Evolutionary conservation across 148 eudicot genomes (phyloP), one percentile per base, ranked within the genome.

Genomic region (Diospyros lotus): DNA sequence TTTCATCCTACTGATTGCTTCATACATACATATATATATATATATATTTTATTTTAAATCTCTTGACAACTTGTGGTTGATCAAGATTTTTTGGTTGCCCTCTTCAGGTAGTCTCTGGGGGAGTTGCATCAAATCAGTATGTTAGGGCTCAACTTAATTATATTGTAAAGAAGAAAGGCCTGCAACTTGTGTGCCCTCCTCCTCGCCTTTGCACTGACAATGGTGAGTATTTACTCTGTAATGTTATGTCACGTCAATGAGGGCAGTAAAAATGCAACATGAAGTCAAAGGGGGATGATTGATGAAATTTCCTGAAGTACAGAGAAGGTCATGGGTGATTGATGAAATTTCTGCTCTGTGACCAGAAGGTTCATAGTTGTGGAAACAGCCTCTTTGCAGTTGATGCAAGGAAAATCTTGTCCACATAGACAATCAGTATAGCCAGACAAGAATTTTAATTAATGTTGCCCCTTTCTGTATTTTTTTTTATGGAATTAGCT

Each of bases 141-240:
- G 96, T 95, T 48, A 92, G 99, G 83, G 73, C 87, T 75, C 88
- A 86, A 80, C 93, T 95, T 73, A 82, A 83, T 76, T 78, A 84
- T 67, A 77, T 87, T 61, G 97, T 83, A 58, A 80, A 80, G 63
- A 83, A 82, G 81, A 90, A 74, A 39, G 89, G 87, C 59, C 78
- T 95, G 69, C 81, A 82, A 77, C 97, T 95, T 79, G 86, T 93
- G 69, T 95, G 99, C 82, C 99, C 99, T 78, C 99, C 99, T 76
- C 98, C 99, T 75, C 88, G 89, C 79, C 93, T 95, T 66, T 95
- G 99, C 80, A 95, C 99, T 2, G 99, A 95, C 79, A 95, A 95
- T 77, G 99, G 99, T 91, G 73, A 75, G 77, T 75, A 75, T 63
- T 77, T 66, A 42, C 28, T 63, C 15, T 18, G 45, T 15, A n/a